Evolutionary conservation across 2,329 filamentous ascomycete genomes (phyloP).

Genomic region (Fusarium succisae): DNA sequence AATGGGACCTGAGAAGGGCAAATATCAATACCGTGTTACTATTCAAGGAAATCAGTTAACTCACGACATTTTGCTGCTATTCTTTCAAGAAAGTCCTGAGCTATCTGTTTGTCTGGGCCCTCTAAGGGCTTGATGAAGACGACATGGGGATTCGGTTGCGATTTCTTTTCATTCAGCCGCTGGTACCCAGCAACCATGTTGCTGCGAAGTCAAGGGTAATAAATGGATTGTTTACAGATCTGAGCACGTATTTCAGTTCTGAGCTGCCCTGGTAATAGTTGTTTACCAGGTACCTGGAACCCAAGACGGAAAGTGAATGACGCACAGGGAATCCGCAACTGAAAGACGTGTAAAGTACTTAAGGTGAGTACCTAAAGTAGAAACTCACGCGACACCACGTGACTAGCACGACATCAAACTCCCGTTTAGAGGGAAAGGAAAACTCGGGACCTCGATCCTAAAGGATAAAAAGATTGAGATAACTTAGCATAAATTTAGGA

Average conservation of each 20-base stretch:
- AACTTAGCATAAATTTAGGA: not conserved
- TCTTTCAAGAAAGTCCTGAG: conserved; percentile 77
- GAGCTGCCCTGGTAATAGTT: not conserved
- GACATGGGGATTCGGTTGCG: conserved; percentile 80
- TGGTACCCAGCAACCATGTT: conserved; percentile 81
- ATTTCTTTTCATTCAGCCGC: conserved; percentile 78
- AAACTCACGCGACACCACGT: conserved; percentile 23
- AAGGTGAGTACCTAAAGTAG: too few species aligned
- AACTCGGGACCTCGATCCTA: not conserved
- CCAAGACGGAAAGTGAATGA: conserved; percentile 11
- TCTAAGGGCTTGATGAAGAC: conserved; percentile 86
- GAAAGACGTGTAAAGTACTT: conserved; percentile 23
- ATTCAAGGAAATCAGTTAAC: conserved; percentile 25
- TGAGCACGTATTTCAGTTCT: not conserved
- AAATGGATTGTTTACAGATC: not conserved
- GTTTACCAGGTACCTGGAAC: not conserved
- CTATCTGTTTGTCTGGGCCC: conserved; percentile 68
- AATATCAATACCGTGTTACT: not conserved
- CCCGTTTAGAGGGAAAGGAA: not conserved
- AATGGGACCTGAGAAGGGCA: conserved; percentile 63
- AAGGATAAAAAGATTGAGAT: not conserved
- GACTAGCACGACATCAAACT: not conserved
- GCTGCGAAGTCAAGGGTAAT: not conserved
- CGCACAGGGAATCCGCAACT: not conserved
- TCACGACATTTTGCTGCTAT: conserved; percentile 82